Evolutionary conservation across 2,329 filamentous ascomycete species (phyloP), one percentile per base, ranked within the genome.

Genomic region (Fusarium miscanthi): DNA sequence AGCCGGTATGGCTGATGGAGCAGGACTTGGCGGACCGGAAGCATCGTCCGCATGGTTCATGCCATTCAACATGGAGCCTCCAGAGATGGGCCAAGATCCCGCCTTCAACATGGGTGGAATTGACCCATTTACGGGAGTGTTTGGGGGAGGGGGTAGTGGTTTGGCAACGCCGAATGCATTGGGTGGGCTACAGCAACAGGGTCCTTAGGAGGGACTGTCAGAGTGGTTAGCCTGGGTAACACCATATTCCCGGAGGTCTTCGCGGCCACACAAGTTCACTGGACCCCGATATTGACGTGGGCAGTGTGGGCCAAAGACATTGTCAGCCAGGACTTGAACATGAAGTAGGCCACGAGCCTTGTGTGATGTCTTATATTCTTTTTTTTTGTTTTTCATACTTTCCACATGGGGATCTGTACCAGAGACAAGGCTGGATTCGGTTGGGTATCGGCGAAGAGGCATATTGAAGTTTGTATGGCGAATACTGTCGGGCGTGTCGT

Each of bases 61-160:
- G 85, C 94, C 95, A 3, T 97, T 97, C 82, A 97, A 97, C 79
- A 90, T 97, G 82, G 93, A 96, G 65, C 93, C 94, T 25, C 90
- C 93, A 1, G 88, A 90, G 63, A 81, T 89, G 45, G 82, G 84
- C 11, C 86, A 87, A 59, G 87, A 88, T 41, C 72, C 85, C 58
- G 81, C 80, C 25, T 76, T 84, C 33, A 81, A 80, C 12, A 77
- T 87, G 70, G 79, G 79, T 30, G 82, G 82, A 40, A 80, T 86
- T 31, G 88, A 89, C 67, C 81, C 81, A 14, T 89, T 88, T 72
- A 82, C 82, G 31, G 81, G 78, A 33, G 84, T 89, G 76, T 88
- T 89, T 76, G 82, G 82, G 7, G 80, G 71, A 56, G 82, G 81
- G 56, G 77, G 81, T 25, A 79, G 78, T 27, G 80, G 78, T 43